Base-by-base conservation (phyloP, 306 rosid genomes). In the Citrullus colocynthis region DNA sequence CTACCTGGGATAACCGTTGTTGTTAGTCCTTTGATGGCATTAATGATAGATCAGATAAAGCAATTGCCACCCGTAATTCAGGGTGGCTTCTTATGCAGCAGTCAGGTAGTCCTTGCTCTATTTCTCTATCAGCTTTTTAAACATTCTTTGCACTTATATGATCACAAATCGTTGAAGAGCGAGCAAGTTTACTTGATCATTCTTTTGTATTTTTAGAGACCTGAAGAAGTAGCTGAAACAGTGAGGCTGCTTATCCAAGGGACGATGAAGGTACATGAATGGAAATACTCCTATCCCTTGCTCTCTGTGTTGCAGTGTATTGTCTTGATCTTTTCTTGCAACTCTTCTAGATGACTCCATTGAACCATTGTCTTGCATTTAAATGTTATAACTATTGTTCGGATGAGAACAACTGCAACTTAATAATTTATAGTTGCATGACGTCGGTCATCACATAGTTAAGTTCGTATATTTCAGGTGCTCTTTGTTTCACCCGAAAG, bases 401-500 rank as follows among this genome's bases (percentile, higher is more conserved):
- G 34, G 34, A 34, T 54, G 64, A 17, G 32, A n/a, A 74, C 76
- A 54, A 17, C 13, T 34, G 12, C 2, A 20, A 14, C 41, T 24
- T 71, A 7, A 70, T 21, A 6, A 28, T 71, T n/a, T 44, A 48
- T 49, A 7, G 77, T 28, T 30, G 59, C 36, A 21, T 24, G 59
- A 24, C 59, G 14, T 67, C 34, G 20, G 55, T 42, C 15, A n/a
- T n/a, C 36, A n/a, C 9, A 32, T 76, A 64, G 74, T 58, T 71
- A 52, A 80, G 39, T 76, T 56, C 18, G 77, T 75, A 60, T 28
- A 51, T 75, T 76, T 49, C 82, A 95, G 97, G 95, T 95, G 82
- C 97, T 92, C 84, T 90, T 89, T 82, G 96, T 95, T 79, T 92
- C 98, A 39, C 97, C 98, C 15, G 96, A 94, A 85, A 91, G 98